Evolutionary conservation across 164 flowering plant genomes (phyloP), one percentile per base, ranked within the genome.

Genomic region (Stephania cephalantha): DNA sequence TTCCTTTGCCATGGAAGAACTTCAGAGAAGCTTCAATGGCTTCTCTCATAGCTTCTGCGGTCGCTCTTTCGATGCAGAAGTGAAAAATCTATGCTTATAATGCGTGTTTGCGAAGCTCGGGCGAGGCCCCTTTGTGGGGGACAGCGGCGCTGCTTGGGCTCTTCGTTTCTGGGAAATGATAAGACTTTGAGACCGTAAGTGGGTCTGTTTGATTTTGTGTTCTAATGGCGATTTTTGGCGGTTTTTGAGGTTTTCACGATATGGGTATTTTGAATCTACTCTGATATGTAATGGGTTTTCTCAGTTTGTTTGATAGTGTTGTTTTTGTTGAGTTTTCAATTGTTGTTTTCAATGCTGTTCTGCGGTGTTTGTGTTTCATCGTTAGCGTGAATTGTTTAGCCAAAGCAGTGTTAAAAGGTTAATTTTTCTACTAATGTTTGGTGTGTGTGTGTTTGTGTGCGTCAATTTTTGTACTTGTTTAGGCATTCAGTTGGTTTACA

Each of bases 101-200:
- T 82, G 86, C 85, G 75, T 25, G 80, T 80, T 65, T 68, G 72
- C 20, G 81, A 81, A 69, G 73, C 78, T 76, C 78, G 77, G 50
- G 67, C 78, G 71, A 80, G 74, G 61, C 81, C 65, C 44, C 66
- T 46, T 35, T 68, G 72, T 48, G 70, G 77, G 68, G 20, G 69
- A 72, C 77, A 35, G 17, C 77, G 82, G 17, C 25, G 72, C 13
- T 42, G 65, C 73, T 77, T 76, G 50, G 77, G 83, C 8, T 66
- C 84, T 30, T 81, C 79, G 5, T 64, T 75, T 4, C 64, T 78
- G 15, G 73, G 78, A 48, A 17, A 74, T 25, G 72, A 75, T 55
- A 79, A 79, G 53, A 44, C 75, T 52, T 74, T 78, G 1, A 73
- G 73, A 5, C 81, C 83, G 87, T 87, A 80, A 76, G 85, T 79